A percentile compares a stretch with the other conserved stretches of the same genome.
phyloP scores from a whole-genome alignment of 2,329 filamentous ascomycete genomes.

The Talaromyces atroroseus region DNA sequence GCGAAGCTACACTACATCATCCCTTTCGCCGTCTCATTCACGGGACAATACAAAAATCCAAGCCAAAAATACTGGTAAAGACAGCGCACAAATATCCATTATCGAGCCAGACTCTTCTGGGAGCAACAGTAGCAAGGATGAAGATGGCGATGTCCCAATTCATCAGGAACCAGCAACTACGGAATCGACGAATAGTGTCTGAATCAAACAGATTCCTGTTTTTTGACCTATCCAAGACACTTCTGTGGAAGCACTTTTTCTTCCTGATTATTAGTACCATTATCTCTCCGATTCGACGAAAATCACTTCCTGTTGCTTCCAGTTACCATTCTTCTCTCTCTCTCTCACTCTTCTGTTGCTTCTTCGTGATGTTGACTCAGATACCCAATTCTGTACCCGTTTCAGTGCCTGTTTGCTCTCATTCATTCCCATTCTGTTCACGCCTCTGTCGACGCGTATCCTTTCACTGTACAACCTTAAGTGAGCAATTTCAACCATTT shows the following conservation, averaged over 20 bases:
- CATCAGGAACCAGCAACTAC: neutral
- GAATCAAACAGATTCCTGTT: neutral
- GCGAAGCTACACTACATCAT: neutral
- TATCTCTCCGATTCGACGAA: neutral
- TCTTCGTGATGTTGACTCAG: slow-evolving; percentile 9
- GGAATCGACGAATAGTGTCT: neutral
- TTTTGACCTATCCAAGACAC: no score
- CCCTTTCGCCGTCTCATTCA: slow-evolving; percentile 2
- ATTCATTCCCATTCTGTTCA: neutral
- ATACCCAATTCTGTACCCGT: slow-evolving; percentile 9
- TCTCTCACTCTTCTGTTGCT: no score
- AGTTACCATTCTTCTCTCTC: neutral
- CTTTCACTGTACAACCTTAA: neutral
- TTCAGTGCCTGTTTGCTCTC: neutral
- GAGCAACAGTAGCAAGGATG: slow-evolving; percentile 23
- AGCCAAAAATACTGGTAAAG: slow-evolving; percentile 1
- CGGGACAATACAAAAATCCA: neutral
- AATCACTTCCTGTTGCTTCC: neutral
- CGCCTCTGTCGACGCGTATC: neutral
- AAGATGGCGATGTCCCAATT: slow-evolving; percentile 14
- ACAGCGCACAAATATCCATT: slow-evolving; percentile 12
- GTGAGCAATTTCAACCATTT: neutral
- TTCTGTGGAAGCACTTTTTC: no score
- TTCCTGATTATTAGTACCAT: neutral
- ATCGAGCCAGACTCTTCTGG: slow-evolving; percentile 23